Conservation (phyloP, 176 grass and related monocot genomes). For the Puya raimondii region DNA sequence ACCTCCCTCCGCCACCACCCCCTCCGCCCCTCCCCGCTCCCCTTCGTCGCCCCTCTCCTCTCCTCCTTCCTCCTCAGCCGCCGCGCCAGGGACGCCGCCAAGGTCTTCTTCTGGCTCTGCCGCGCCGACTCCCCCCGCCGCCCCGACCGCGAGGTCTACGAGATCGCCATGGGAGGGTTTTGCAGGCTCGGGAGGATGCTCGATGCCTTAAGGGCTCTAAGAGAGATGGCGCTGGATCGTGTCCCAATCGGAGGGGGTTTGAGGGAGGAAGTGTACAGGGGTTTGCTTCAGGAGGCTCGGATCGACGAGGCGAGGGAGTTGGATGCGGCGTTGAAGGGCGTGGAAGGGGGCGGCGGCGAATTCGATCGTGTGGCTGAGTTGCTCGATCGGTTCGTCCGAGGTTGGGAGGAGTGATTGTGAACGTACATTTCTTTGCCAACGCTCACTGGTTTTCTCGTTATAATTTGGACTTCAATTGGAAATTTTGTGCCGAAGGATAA, state of each 20-base stretch:
- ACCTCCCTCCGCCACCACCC: constrained; percentile 32
- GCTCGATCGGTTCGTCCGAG: constrained; percentile 3
- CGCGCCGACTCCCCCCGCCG: constrained; percentile 20
- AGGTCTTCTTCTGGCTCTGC: constrained; percentile 30
- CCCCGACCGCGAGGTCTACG: constrained; percentile 20
- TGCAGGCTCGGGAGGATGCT: constrained; percentile 10
- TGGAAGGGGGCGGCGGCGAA: constrained; percentile 5
- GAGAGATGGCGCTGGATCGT: constrained; percentile 20
- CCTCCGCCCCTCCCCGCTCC: constrained; percentile 27
- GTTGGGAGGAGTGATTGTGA: constrained; percentile 9
- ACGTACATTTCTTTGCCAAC: not conserved
- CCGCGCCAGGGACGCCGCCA: constrained; percentile 21
- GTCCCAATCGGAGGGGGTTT: constrained; percentile 8
- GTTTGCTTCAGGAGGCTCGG: constrained; percentile 23
- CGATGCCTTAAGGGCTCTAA: constrained; percentile 6
- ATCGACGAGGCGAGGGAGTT: constrained; percentile 31
- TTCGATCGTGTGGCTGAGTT: not conserved
- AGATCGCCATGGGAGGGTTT: constrained; percentile 11
- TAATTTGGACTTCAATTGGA: not conserved
- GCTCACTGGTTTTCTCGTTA: not conserved
- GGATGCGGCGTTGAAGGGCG: constrained; percentile 20
- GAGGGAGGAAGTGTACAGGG: constrained; percentile 9
- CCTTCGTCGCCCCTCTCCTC: constrained; percentile 26
- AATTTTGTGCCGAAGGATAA: not conserved
- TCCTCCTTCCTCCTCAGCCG: constrained; percentile 21